A percentile compares a stretch with the other conserved stretches of the same genome.
Evolutionary conservation across 1,284 basidiomycete genomes (phyloP).

Genomic region (Wallemia ichthyophaga): DNA sequence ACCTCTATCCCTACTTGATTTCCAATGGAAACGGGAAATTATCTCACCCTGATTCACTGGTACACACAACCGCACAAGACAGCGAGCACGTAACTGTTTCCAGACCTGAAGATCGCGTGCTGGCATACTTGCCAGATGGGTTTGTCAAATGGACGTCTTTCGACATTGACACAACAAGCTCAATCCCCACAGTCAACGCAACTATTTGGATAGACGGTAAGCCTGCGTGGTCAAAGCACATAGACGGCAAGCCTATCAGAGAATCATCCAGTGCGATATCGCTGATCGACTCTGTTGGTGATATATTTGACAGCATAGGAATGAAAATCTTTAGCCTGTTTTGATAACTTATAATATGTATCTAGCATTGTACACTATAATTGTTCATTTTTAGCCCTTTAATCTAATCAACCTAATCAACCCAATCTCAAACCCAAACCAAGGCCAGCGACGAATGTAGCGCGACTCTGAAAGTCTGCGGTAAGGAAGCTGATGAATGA

Average conservation of each 20-base stretch:
- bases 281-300: not conserved
- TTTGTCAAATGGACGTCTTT: not conserved
- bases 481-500: conserved; percentile 31
- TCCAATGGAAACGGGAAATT: not conserved
- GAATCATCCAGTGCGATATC: not conserved
- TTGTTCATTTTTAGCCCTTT: too few relatives aligned
- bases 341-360: not conserved
- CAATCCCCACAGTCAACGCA: not conserved
- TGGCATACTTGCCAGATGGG: not conserved
- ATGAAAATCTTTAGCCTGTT: not conserved
- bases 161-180: not conserved
- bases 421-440: conserved; percentile 21
- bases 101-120: not conserved
- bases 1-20: not conserved
- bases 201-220: conserved; percentile 1
- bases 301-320: not conserved
- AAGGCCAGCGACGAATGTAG: conserved; percentile 22
- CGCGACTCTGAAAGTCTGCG: conserved; percentile 54
- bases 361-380: not conserved
- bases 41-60: not conserved
- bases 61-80: not conserved
- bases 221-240: not conserved
- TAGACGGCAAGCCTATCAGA: not conserved
- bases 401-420: conserved; percentile 13
- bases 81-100: not conserved